phyloP scores from a whole-genome alignment of 148 eudicot species.

The Beta vulgaris region DNA sequence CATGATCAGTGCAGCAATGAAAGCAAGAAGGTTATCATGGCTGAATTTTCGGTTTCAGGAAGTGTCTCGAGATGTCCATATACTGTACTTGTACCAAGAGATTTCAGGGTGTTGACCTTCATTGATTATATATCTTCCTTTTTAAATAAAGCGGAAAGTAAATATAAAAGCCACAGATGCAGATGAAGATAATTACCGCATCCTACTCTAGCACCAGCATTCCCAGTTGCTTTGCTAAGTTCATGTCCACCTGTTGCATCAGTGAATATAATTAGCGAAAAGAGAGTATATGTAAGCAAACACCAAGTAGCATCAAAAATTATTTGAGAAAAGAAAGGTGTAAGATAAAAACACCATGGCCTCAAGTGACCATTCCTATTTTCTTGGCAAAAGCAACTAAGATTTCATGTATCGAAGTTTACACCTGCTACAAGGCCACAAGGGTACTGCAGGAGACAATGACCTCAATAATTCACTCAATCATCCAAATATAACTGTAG shows the following conservation, averaged over 20 bases:
- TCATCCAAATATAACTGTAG: neutral
- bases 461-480: neutral
- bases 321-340: neutral
- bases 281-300: neutral
- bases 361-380: neutral
- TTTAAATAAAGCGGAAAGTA: neutral
- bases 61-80: neutral
- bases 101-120: neutral
- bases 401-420: too few species aligned
- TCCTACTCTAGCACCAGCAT: conserved; percentile 88
- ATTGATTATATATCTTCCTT: neutral
- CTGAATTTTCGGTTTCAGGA: neutral
- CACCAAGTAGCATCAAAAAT: neutral
- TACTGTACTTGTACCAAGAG: neutral
- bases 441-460: neutral
- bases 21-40: neutral
- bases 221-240: conserved; percentile 93
- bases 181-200: conserved; percentile 50
- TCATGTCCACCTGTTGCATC: conserved; percentile 73
- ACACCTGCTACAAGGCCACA: neutral
- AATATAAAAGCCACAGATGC: neutral
- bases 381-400: neutral
- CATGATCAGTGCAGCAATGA: neutral
- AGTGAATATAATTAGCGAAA: conserved; percentile 17
- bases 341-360: neutral